Evolutionary conservation across 2,329 filamentous ascomycete species (phyloP).

Genomic region (Colletotrichum liaoningense): DNA sequence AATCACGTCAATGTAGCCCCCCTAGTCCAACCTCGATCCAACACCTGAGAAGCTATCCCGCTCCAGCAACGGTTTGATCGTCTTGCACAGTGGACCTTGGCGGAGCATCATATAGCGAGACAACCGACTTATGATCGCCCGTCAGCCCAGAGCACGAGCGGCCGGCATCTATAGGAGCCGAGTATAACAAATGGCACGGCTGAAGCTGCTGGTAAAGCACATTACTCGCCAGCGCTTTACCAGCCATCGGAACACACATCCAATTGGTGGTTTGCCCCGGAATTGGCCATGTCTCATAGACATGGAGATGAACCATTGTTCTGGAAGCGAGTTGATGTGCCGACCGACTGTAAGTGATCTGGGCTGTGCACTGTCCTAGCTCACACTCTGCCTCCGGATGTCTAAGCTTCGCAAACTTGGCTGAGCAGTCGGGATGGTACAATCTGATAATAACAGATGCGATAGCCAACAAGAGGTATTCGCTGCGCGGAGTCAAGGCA

Average conservation of each 20-base stretch:
- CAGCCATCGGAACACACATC: background rate
- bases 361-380: too few relatives aligned
- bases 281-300: conserved; percentile 16
- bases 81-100: conserved; percentile 9
- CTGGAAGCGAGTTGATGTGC: conserved; percentile 9
- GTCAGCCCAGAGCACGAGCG: conserved; percentile 15
- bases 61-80: conserved; percentile 29
- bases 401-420: too few relatives aligned
- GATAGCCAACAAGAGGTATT: background rate
- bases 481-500: background rate
- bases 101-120: conserved; percentile 34
- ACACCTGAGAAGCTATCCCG: conserved; percentile 6
- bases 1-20: conserved; percentile 2
- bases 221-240: conserved; percentile 2
- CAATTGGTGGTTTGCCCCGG: background rate
- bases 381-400: too few relatives aligned
- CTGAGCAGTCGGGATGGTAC: too few relatives aligned
- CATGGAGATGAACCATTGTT: conserved; percentile 15
- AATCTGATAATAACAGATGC: background rate
- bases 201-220: background rate
- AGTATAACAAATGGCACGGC: background rate
- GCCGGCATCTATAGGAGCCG: conserved; percentile 5
- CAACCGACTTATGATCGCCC: conserved; percentile 35
- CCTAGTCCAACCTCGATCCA: conserved; percentile 17
- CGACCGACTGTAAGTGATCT: background rate